phyloP scores from a whole-genome alignment of 2,329 filamentous ascomycete genomes.

The Ceratocystis cubensis region DNA sequence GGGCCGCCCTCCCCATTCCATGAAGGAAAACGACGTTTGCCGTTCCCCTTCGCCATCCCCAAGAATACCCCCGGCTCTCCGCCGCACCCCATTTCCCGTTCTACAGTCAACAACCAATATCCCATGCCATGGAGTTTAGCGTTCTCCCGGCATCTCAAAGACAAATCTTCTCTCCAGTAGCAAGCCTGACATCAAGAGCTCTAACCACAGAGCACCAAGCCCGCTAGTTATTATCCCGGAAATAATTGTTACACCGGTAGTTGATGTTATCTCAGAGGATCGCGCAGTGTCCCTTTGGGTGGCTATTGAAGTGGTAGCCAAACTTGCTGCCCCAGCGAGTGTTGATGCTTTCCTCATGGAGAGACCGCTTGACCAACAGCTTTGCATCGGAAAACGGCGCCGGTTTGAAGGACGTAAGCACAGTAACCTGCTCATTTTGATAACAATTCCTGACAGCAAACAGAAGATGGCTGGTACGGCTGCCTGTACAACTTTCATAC shows the following conservation, averaged over 20 bases:
- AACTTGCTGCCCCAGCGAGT: conserved; percentile 26
- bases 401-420: conserved; percentile 20
- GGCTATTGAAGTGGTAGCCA: conserved; percentile 37
- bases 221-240: conserved; percentile 31
- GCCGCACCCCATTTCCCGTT: conserved; percentile 5
- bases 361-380: conserved; percentile 18
- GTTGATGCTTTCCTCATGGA: conserved; percentile 20
- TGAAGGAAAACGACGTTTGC: background rate
- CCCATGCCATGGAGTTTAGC: conserved; percentile 9
- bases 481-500: conserved; percentile 39
- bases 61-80: conserved; percentile 11
- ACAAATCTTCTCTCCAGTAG: background rate
- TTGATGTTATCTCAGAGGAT: conserved; percentile 28
- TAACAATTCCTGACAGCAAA: background rate
- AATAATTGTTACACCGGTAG: conserved; percentile 35
- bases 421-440: background rate
- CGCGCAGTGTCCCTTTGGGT: conserved; percentile 33
- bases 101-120: conserved; percentile 17
- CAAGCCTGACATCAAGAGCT: background rate
- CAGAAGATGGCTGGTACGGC: conserved; percentile 30
- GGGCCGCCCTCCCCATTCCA: background rate
- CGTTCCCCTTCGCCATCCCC: conserved; percentile 15
- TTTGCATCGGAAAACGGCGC: conserved; percentile 20
- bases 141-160: conserved; percentile 9
- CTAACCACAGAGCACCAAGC: conserved; percentile 14